phyloP scores from a whole-genome alignment of 192 early-diverging fungal species.

The Lobosporangium transversale region DNA sequence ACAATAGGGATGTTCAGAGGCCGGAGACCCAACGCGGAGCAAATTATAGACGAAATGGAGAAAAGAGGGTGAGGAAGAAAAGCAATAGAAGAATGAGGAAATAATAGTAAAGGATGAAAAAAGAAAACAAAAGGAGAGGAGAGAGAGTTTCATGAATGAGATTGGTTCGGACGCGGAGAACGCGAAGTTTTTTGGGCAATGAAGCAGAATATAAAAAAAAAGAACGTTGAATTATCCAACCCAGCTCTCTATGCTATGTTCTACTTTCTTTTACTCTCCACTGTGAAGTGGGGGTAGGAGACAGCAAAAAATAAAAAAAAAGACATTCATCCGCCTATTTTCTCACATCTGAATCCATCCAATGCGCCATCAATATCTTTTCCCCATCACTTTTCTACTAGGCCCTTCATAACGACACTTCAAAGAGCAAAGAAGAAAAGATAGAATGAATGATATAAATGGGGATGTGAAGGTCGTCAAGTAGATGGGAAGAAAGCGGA shows the following conservation, averaged over 20 bases:
- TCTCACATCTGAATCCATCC: no score
- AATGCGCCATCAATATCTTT: no score
- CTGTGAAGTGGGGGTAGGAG: background rate
- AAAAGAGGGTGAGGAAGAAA: background rate
- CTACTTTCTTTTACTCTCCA: no score
- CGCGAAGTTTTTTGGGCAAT: background rate
- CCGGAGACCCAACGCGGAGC: background rate
- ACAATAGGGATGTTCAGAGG: background rate
- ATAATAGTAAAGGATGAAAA: background rate
- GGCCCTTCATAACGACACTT: no score
- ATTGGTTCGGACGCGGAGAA: background rate
- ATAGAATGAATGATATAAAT: no score
- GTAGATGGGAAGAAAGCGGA: slow-evolving; percentile 10
- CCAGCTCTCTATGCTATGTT: no score
- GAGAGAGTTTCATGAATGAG: slow-evolving; percentile 16
- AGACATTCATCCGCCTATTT: background rate
- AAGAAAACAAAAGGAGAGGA: slow-evolving; percentile 2
- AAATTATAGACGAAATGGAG: background rate
- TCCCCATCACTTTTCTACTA: no score
- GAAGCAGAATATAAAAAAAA: background rate
- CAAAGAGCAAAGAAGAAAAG: no score
- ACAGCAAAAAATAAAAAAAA: background rate
- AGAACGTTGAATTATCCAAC: background rate
- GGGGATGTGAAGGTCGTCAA: no score
- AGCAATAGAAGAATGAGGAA: background rate